A percentile compares a stretch with the other conserved stretches of the same genome.
Evolutionary conservation across 2,329 filamentous ascomycete genomes (phyloP).

Genomic region (Colletotrichum endophyticum): DNA sequence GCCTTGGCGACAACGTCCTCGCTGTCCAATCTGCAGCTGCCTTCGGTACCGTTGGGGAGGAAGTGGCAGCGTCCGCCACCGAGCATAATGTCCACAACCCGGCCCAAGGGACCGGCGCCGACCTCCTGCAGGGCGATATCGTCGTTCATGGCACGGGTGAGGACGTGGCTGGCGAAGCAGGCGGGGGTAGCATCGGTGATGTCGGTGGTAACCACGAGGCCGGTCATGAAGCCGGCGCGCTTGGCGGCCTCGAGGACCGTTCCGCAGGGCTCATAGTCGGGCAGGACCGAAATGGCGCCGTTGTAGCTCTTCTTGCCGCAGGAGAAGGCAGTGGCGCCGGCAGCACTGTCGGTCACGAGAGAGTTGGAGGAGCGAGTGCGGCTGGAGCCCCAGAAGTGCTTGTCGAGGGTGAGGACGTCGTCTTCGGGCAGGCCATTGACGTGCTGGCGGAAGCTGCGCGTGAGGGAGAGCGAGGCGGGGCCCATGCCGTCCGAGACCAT

Average conservation of each 20-base stretch:
- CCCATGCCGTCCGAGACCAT: slow-evolving; percentile 99
- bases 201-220: slow-evolving; percentile 91
- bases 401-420: slow-evolving; percentile 80
- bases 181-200: slow-evolving; percentile 96
- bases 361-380: slow-evolving; percentile 84
- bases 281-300: slow-evolving; percentile 88
- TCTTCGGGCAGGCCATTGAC: slow-evolving; percentile 73
- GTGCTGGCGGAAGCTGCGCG: slow-evolving; percentile 84
- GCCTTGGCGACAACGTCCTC: slow-evolving; percentile 78
- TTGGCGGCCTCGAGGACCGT: slow-evolving; percentile 94
- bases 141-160: slow-evolving; percentile 81
- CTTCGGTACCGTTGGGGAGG: slow-evolving; percentile 77
- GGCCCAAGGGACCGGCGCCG: slow-evolving; percentile 84
- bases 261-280: slow-evolving; percentile 85
- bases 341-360: slow-evolving; percentile 92
- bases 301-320: slow-evolving; percentile 96
- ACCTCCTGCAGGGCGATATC: slow-evolving; percentile 92
- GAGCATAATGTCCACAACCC: slow-evolving; percentile 89
- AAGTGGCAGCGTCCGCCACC: slow-evolving; percentile 95
- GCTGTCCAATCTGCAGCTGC: slow-evolving; percentile 82
- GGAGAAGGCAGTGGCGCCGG: slow-evolving; percentile 96
- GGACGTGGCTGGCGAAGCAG: slow-evolving; percentile 90
- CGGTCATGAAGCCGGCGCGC: slow-evolving; percentile 87
- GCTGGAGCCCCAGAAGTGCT: slow-evolving; percentile 88
- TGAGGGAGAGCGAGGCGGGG: slow-evolving; percentile 86